phyloP scores from a whole-genome alignment of 495 filamentous ascomycete genomes.

The Schizothecium vesticola region DNA sequence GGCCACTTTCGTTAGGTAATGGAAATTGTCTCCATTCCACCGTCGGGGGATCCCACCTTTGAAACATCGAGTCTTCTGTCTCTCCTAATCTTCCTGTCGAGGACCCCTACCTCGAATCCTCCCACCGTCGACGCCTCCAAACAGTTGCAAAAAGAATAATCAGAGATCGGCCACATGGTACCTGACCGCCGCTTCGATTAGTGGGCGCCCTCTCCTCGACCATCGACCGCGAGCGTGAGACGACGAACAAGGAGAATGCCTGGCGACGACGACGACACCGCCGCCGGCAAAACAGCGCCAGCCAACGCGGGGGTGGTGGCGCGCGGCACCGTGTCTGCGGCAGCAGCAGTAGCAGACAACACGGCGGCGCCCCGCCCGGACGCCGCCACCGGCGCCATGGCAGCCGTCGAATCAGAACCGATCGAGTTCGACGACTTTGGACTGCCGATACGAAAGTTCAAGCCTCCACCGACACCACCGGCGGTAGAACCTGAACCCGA shows the following conservation, averaged over 20 bases:
- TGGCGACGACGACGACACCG: not conserved
- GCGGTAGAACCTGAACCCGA: slow-evolving; percentile 2
- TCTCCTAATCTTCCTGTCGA: not conserved
- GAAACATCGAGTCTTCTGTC: not conserved
- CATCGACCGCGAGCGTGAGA: not conserved
- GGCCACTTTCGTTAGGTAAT: not conserved
- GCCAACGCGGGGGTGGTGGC: not conserved
- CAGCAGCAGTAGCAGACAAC: not conserved
- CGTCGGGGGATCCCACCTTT: not conserved
- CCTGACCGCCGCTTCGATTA: not conserved
- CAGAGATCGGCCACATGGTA: not conserved
- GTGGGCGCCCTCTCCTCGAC: not conserved
- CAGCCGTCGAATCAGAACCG: slow-evolving; percentile 20
- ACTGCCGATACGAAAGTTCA: slow-evolving; percentile 44
- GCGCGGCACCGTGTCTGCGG: not conserved
- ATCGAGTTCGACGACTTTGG: slow-evolving; percentile 53
- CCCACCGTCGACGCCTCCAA: not conserved
- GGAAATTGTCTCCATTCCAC: not conserved
- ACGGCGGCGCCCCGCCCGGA: not conserved
- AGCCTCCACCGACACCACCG: slow-evolving; percentile 7
- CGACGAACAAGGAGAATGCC: not conserved
- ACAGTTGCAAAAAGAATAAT: not conserved
- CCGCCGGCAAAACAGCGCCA: not conserved
- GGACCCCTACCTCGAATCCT: not conserved
- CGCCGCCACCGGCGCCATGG: slow-evolving; percentile 20